These are phyloP conservation scores for Pinus albicaulis DNA, from an alignment of 75 land plant genomes.

Conservation along the genomic window DNA sequence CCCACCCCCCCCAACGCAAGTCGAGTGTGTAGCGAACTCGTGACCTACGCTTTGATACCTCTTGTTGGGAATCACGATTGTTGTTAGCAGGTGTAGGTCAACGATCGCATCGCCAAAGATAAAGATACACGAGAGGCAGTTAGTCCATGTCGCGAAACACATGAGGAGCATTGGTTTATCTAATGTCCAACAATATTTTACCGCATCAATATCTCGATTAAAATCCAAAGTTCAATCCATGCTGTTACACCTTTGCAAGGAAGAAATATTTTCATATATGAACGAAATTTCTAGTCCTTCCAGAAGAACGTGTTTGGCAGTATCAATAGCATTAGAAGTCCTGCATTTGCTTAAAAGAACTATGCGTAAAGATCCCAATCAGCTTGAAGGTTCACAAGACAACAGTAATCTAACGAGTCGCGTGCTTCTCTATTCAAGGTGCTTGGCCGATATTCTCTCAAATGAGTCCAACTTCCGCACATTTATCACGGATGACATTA, in stretches of 20 bases:
- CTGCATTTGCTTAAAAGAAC: slow-evolving; percentile 60
- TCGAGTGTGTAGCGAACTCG: too few species aligned
- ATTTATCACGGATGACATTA: slow-evolving; percentile 57
- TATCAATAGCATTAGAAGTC: slow-evolving; percentile 72
- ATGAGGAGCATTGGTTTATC: too few species aligned
- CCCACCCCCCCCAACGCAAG: too few species aligned
- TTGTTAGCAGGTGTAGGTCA: too few species aligned
- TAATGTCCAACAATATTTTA: too few species aligned
- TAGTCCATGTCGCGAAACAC: too few species aligned
- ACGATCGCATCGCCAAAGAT: too few species aligned
- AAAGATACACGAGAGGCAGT: too few species aligned
- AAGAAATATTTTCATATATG: slow-evolving; percentile 79
- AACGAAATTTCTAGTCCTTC: slow-evolving; percentile 83
- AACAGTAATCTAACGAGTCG: slow-evolving; percentile 58
- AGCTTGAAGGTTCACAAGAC: slow-evolving; percentile 16
- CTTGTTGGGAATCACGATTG: too few species aligned
- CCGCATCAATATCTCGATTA: slow-evolving; percentile 77
- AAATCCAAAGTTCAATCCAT: slow-evolving; percentile 77
- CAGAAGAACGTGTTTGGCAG: slow-evolving; percentile 66
- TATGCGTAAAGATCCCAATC: slow-evolving; percentile 33
- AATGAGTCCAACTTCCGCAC: slow-evolving; percentile 97
- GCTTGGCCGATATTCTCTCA: slow-evolving; percentile 90
- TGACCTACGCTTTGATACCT: too few species aligned
- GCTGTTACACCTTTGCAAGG: slow-evolving; percentile 90
- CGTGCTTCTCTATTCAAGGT: slow-evolving; percentile 77